These are phyloP conservation scores for Pseudonitzschia delicatissima DNA, from an alignment of 108 stramenopile species.

Conservation along the genomic window DNA sequence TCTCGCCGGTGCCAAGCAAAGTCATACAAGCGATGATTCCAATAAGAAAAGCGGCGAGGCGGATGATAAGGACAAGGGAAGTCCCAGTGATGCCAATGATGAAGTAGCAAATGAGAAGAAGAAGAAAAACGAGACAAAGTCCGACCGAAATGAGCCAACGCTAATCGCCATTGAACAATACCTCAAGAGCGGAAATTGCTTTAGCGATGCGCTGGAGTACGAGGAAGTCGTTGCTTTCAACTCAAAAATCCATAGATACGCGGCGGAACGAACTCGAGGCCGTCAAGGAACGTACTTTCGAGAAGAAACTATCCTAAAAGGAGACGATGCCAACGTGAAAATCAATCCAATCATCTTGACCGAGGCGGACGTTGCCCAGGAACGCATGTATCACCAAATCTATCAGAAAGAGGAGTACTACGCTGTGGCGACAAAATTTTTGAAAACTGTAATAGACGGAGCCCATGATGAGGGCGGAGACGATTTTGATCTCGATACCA, in stretches of 20 bases:
- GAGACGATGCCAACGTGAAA: background rate
- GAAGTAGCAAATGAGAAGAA: background rate
- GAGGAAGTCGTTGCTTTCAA: slow-evolving; percentile 6
- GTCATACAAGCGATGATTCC: background rate
- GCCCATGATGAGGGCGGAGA: slow-evolving; percentile 1
- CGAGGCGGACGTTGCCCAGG: background rate
- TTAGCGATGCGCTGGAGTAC: slow-evolving; percentile 5
- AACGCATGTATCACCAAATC: slow-evolving; percentile 14
- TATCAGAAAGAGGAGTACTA: slow-evolving; percentile 30
- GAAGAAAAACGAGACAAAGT: background rate
- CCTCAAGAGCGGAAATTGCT: slow-evolving; percentile 5
- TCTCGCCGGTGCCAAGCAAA: background rate
- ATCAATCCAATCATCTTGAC: background rate
- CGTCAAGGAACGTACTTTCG: slow-evolving; percentile 10
- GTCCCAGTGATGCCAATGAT: background rate
- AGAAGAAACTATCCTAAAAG: background rate
- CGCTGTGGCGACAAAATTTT: slow-evolving; percentile 20
- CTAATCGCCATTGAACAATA: slow-evolving; percentile 8
- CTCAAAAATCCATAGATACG: slow-evolving; percentile 14
- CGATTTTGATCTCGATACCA: slow-evolving; percentile 6
- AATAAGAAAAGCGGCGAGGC: background rate
- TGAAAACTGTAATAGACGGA: slow-evolving; percentile 8
- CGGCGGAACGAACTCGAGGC: slow-evolving; percentile 13
- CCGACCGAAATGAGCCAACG: background rate
- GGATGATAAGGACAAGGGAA: background rate